Conservation (phyloP, 805 yeast genomes). For the Isabelozyma gotoi region DNA sequence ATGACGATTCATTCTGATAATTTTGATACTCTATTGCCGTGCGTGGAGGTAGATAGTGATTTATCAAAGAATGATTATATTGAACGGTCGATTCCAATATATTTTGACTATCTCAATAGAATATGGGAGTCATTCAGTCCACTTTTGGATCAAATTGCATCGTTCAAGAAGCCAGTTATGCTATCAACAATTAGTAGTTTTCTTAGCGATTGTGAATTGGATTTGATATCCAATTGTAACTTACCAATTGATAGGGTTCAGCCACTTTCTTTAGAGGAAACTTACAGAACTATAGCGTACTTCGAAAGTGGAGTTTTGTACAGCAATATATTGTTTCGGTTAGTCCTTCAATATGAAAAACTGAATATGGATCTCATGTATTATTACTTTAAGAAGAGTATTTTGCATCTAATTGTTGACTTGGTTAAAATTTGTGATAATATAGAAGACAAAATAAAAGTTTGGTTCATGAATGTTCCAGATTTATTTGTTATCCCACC, state of each 20-base stretch:
- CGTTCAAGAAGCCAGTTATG: neutral
- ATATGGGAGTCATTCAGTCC: neutral
- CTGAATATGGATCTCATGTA: neutral
- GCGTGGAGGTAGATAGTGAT: neutral
- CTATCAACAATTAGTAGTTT: neutral
- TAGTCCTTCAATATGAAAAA: neutral
- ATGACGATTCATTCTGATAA: conserved; percentile 17
- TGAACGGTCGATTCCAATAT: neutral
- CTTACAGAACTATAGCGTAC: neutral
- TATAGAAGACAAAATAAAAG: neutral
- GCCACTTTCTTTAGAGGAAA: neutral
- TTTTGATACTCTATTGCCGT: conserved; percentile 13
- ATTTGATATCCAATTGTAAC: neutral
- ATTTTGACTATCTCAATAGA: neutral
- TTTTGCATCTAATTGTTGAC: neutral
- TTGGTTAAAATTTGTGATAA: neutral
- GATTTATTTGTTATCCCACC: neutral
- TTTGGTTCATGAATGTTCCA: neutral
- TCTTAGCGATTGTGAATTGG: neutral
- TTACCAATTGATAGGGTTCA: neutral
- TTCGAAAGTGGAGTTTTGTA: neutral
- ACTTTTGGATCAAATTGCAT: neutral
- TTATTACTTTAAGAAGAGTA: neutral
- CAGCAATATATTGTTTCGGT: neutral
- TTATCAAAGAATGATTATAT: neutral